Evolutionary conservation across 2,329 filamentous ascomycete species (phyloP), one percentile per base, ranked within the genome.

Genomic region (Aspergillus calidoustus): DNA sequence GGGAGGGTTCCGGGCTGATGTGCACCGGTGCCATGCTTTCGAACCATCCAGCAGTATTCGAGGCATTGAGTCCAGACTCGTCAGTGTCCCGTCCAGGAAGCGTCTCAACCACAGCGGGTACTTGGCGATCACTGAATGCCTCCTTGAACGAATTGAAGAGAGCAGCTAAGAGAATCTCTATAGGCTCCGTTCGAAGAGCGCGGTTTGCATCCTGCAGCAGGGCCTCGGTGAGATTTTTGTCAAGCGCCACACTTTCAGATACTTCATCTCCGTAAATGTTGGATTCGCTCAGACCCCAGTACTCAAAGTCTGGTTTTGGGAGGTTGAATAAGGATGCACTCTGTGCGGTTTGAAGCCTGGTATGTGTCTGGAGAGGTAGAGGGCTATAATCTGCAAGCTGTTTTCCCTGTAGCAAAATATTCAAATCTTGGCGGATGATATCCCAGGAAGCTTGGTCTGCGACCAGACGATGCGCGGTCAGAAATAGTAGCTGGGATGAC

Each of bases 131-230:
- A 7, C 43, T 19, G 51, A 59, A 59, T 23, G 19, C 34, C 2
- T 43, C 2, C 2, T 30, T 9, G 30, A 59, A 54, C 5, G 57
- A 48, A 4, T 54, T 30, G 15, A 49, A 54, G 1, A 59, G 23
- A 1, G 57, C 57, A 38, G 57, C 50, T 6, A 49, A 30, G 15
- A 59, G 30, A n/a, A 59, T 50, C 17, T 59, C 57, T 7, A 43
- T 15, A 6, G 49, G 43, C 9, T 59, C 50, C 9, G 57, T 59
- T 5, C 51, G 43, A n/a, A 59, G 43, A 11, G 50, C 43, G 9
- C 8, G n/a, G 23, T 59, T 59, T 4, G 51, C 43, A 8, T n/a
- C 17, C 3, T n/a, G 13, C 15, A 49, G n/a, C 2, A 54, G 43
- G 23, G 31, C 17, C 3, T 34, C 15, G 11, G 30, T 54, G 19